These are phyloP conservation scores for Cokeromyces recurvatus DNA, from an alignment of 371 early-diverging fungal species.

Conservation along the genomic window DNA sequence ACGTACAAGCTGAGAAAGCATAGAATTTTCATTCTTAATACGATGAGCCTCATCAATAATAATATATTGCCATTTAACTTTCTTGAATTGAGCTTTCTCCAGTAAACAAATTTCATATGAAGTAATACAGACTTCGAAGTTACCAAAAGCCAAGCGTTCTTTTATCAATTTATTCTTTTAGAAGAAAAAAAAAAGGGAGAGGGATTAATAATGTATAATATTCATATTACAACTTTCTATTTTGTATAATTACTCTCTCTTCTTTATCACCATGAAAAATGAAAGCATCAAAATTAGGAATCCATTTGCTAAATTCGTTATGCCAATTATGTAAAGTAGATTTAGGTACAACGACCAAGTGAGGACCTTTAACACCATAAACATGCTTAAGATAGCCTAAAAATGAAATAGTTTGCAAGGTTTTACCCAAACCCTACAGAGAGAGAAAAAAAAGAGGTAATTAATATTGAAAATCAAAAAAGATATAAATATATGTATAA, in stretches of 20 bases:
- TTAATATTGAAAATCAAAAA: too few species aligned
- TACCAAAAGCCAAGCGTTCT: slow-evolving; percentile 49
- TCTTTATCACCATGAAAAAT: slow-evolving; percentile 93
- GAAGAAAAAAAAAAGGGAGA: too few species aligned
- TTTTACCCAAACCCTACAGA: slow-evolving; percentile 96
- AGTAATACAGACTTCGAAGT: slow-evolving; percentile 96
- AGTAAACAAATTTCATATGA: slow-evolving; percentile 97
- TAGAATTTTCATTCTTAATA: slow-evolving; percentile 98
- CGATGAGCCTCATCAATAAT: slow-evolving; percentile 99
- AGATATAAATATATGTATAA: too few species aligned
- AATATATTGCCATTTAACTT: slow-evolving; percentile 90
- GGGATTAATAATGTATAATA: background rate
- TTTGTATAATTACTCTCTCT: slow-evolving; percentile 66
- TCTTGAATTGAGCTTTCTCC: slow-evolving; percentile 82
- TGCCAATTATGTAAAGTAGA: slow-evolving; percentile 98
- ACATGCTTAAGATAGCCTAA: slow-evolving; percentile 89
- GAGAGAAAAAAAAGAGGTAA: background rate
- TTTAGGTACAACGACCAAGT: slow-evolving; percentile 97
- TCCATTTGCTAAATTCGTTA: slow-evolving; percentile 92
- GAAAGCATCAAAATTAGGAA: slow-evolving; percentile 87
- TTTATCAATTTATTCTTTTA: slow-evolving; percentile 53
- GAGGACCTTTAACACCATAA: slow-evolving; percentile 75
- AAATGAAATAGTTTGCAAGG: slow-evolving; percentile 97
- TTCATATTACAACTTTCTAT: too few species aligned
- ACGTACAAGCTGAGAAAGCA: slow-evolving; percentile 90